Evolutionary conservation across 495 filamentous ascomycete genomes (phyloP), one percentile per base, ranked within the genome.

Genomic region (Neurospora sp.): DNA sequence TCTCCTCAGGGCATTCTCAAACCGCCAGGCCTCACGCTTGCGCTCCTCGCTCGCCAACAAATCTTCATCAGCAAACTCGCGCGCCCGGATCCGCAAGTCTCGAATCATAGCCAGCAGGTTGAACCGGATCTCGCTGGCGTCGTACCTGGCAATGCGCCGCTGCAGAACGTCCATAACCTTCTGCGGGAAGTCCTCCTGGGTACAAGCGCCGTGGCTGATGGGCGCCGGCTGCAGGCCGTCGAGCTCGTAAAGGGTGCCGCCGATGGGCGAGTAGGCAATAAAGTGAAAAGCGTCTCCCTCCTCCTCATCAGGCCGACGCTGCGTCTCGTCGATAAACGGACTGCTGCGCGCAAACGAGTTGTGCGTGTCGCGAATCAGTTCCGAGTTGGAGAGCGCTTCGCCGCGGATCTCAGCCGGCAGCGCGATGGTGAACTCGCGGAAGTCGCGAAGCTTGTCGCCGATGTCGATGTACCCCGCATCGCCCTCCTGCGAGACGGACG

Each of bases 231-330:
- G 94, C 71, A 99, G 84, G 39, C 96, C 96, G 81, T 99, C 96
- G 70, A 99, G 86, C 83, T 99, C 96, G 85, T 97, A 99, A 71
- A 99, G 86, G 3, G 82, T 87, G 71, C 90, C 90, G 80, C 92
- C 87, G 48, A 97, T 86, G 39, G 91, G 86, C 66, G 93, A 95
- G 81, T 99, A 99, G 23, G 95, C 96, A 78, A 98, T 93, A 83
- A 99, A 99, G 82, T 99, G 96, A 82, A 96, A 99, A 20, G 95
- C 92, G 77, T 99, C 96, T 77, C 93, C 92, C 3, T 86, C 80
- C 37, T 81, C 84, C 48, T 86, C 87, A 71, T 88, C 85, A 8
- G 88, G 85, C 12, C 85, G 82, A 2, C 90, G 89, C 72, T 88
- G 87, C 73, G 91, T 93, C 84, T 98, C 95, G 80, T 98, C 94